These are phyloP conservation scores for Pholiota adiposa DNA, from an alignment of 1,284 basidiomycete genomes.

Conservation along the genomic window DNA sequence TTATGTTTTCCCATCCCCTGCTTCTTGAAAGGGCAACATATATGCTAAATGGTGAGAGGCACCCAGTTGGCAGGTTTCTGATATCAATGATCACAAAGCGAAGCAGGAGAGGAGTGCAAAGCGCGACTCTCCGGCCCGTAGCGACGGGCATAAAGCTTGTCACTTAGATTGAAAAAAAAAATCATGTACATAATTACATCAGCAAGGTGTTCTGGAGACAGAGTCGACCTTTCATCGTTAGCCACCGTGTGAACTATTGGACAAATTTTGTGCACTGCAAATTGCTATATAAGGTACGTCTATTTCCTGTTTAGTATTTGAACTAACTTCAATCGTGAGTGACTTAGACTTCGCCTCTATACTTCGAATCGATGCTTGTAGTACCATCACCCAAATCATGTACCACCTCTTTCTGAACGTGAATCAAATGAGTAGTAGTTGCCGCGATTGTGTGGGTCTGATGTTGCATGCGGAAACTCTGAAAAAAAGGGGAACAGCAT, in stretches of 20 bases:
- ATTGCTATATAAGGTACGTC: constrained; percentile 5
- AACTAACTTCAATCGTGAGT: neutral
- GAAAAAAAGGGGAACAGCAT: neutral
- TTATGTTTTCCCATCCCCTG: too few relatives aligned
- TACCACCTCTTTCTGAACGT: constrained; percentile 39
- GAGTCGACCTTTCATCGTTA: neutral
- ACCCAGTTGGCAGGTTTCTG: too few relatives aligned
- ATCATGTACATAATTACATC: too few relatives aligned
- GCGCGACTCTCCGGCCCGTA: too few relatives aligned
- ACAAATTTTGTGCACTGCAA: neutral
- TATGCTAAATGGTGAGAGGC: too few relatives aligned
- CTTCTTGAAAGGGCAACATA: too few relatives aligned
- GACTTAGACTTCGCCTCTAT: constrained; percentile 10
- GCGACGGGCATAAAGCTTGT: too few relatives aligned
- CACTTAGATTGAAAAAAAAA: too few relatives aligned
- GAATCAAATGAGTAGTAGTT: constrained; percentile 34
- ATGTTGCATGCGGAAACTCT: constrained; percentile 38
- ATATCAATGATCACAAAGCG: too few relatives aligned
- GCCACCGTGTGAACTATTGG: neutral
- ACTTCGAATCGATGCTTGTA: neutral
- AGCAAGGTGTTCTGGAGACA: too few relatives aligned
- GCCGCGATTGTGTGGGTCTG: constrained; percentile 29
- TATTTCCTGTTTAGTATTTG: neutral
- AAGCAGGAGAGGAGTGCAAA: too few relatives aligned
- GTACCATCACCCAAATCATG: constrained; percentile 27